Conservation (phyloP, 2,329 filamentous ascomycete species). For the Ophiostoma sp. region DNA sequence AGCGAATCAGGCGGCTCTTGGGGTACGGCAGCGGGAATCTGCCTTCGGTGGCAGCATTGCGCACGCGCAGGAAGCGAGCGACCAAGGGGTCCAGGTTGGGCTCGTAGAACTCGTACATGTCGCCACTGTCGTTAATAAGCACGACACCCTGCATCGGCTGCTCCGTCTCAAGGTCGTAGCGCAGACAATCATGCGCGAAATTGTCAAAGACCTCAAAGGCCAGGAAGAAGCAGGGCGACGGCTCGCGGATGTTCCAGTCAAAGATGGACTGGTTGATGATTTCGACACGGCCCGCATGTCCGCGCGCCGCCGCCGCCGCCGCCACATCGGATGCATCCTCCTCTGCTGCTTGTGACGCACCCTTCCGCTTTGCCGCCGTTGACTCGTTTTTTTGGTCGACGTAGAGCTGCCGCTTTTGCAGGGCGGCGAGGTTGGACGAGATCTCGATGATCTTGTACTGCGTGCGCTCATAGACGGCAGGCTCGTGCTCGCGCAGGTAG, state of each 20-base stretch:
- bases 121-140: conserved; percentile 74
- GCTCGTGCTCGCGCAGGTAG: conserved; percentile 84
- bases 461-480: conserved; percentile 88
- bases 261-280: conserved; percentile 95
- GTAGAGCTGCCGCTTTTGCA: conserved; percentile 66
- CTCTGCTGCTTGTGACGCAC: neutral
- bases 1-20: conserved; percentile 51
- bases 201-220: conserved; percentile 99
- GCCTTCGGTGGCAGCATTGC: conserved; percentile 66
- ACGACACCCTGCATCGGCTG: conserved; percentile 83
- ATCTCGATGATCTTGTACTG: conserved; percentile 97
- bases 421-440: conserved; percentile 68
- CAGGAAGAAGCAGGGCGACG: conserved; percentile 92
- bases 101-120: conserved; percentile 93
- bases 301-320: conserved; percentile 49
- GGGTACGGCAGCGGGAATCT: conserved; percentile 59
- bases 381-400: neutral
- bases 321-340: conserved; percentile 13
- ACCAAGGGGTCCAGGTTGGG: conserved; percentile 75
- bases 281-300: conserved; percentile 79
- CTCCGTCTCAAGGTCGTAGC: conserved; percentile 79
- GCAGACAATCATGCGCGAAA: conserved; percentile 89
- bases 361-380: conserved; percentile 22
- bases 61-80: conserved; percentile 74
- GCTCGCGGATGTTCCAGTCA: conserved; percentile 84